These are phyloP conservation scores for Phytophthora podocarpi DNA, from an alignment of 352 stramenopile species.

Conservation along the genomic window DNA sequence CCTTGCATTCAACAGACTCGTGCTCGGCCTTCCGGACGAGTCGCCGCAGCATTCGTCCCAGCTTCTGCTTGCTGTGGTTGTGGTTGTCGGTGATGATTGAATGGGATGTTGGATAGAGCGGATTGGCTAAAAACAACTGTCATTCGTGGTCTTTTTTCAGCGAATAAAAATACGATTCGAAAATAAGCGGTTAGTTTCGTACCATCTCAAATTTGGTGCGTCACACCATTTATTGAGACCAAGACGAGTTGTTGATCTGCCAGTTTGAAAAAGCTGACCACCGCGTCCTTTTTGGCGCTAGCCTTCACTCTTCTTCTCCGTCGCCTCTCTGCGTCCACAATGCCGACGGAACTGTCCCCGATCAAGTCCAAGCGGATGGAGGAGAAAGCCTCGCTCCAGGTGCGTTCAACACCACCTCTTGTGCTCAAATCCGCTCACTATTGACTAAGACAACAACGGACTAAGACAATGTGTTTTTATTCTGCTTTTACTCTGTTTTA, in stretches of 20 bases:
- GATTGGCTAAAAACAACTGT: too few relatives aligned
- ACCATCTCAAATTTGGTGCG: constrained; percentile 12
- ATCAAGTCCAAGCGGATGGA: constrained; percentile 88
- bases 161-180: too few relatives aligned
- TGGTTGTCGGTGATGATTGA: too few relatives aligned
- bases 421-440: neutral
- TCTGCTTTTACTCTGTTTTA: constrained; percentile 8
- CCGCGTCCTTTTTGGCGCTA: constrained; percentile 23
- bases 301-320: neutral
- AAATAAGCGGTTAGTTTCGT: constrained; percentile 12
- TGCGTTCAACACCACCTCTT: constrained; percentile 19
- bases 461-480: neutral
- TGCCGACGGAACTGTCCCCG: constrained; percentile 71
- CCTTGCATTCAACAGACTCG: too few relatives aligned
- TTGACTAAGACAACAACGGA: neutral
- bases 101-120: too few relatives aligned
- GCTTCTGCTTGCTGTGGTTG: too few relatives aligned
- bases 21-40: too few relatives aligned
- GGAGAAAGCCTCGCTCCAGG: constrained; percentile 83
- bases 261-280: constrained; percentile 36
- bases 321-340: constrained; percentile 2
- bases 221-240: constrained; percentile 4
- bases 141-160: too few relatives aligned
- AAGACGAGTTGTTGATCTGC: constrained; percentile 4
- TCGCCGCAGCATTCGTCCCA: too few relatives aligned